Evolutionary conservation across 2,329 filamentous ascomycete species (phyloP).

Genomic region (Clonostachys chloroleuca): DNA sequence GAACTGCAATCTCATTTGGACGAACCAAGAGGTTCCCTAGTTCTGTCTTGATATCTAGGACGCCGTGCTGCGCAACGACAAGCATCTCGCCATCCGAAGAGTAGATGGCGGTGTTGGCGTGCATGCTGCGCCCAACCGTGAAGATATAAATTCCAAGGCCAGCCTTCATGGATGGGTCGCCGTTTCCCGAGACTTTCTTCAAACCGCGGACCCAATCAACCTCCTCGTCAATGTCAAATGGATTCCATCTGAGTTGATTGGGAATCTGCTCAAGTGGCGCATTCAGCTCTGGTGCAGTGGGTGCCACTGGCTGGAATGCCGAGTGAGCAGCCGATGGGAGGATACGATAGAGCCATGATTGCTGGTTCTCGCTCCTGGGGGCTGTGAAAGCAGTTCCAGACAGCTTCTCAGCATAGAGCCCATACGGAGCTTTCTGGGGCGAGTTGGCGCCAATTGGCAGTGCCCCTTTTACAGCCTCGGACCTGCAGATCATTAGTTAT

Average conservation of each 20-base stretch:
- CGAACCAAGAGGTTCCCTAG: slow-evolving; percentile 56
- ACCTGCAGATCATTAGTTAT: slow-evolving; percentile 34
- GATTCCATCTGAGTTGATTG: slow-evolving; percentile 81
- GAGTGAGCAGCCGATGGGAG: slow-evolving; percentile 58
- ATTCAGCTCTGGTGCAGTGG: slow-evolving; percentile 6
- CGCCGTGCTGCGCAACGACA: slow-evolving; percentile 62
- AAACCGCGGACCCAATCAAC: slow-evolving; percentile 46
- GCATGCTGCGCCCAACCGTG: slow-evolving; percentile 65
- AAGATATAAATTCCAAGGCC: slow-evolving; percentile 68
- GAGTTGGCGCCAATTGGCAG: slow-evolving; percentile 74
- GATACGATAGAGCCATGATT: slow-evolving; percentile 69
- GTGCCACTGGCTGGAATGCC: slow-evolving; percentile 43
- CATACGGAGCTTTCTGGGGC: slow-evolving; percentile 72
- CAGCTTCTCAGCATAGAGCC: slow-evolving; percentile 77
- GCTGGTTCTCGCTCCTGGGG: slow-evolving; percentile 62
- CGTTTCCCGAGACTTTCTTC: slow-evolving; percentile 48
- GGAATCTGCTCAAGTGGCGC: slow-evolving; percentile 37
- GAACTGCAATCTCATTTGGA: slow-evolving; percentile 61
- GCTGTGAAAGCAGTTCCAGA: slow-evolving; percentile 70
- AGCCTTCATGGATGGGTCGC: slow-evolving; percentile 65
- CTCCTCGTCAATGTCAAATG: slow-evolving; percentile 38
- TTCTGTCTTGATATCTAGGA: slow-evolving; percentile 62
- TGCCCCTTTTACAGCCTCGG: slow-evolving; percentile 72
- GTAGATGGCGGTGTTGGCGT: slow-evolving; percentile 65
- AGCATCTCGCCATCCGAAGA: slow-evolving; percentile 65